phyloP scores from a whole-genome alignment of 2,329 filamentous ascomycete species.

The Aspergillus hortae region DNA sequence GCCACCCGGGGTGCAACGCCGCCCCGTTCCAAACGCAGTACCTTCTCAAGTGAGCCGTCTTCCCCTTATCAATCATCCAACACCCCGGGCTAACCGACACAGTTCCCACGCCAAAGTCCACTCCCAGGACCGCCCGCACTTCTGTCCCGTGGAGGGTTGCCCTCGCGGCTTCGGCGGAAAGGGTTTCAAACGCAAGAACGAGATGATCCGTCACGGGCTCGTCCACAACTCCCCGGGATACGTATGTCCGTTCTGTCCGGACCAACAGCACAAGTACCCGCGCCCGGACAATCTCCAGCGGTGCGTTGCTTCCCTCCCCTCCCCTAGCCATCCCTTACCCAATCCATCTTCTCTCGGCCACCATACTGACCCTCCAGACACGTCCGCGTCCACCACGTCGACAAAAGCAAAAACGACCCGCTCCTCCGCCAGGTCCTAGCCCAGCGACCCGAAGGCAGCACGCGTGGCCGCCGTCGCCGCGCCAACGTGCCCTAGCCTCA shows the following conservation, averaged over 20 bases:
- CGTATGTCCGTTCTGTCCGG: conserved; percentile 91
- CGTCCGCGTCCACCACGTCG: conserved; percentile 84
- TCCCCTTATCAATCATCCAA: background rate
- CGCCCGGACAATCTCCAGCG: conserved; percentile 93
- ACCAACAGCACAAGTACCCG: conserved; percentile 90
- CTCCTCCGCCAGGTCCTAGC: conserved; percentile 76
- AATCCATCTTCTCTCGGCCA: background rate
- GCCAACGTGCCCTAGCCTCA: conserved; percentile 21
- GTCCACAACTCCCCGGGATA: conserved; percentile 95
- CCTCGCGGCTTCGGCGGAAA: conserved; percentile 59
- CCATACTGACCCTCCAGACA: conserved; percentile 56
- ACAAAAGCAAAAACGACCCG: conserved; percentile 86
- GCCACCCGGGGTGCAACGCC: conserved; percentile 55
- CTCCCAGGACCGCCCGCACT: conserved; percentile 60
- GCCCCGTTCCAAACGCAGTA: conserved; percentile 63
- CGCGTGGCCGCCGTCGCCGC: conserved; percentile 72
- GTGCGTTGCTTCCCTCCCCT: conserved; percentile 46
- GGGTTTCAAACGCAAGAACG: conserved; percentile 67
- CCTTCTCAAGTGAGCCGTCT: conserved; percentile 54
- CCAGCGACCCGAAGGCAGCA: conserved; percentile 79
- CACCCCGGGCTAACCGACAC: conserved; percentile 4
- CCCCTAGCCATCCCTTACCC: background rate
- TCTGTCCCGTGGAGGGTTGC: conserved; percentile 58
- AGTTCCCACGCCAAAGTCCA: conserved; percentile 59
- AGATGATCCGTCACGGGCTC: conserved; percentile 73